phyloP scores from a whole-genome alignment of 1,139 yeast species.

The Yamadazyma spencermartinsiae region DNA sequence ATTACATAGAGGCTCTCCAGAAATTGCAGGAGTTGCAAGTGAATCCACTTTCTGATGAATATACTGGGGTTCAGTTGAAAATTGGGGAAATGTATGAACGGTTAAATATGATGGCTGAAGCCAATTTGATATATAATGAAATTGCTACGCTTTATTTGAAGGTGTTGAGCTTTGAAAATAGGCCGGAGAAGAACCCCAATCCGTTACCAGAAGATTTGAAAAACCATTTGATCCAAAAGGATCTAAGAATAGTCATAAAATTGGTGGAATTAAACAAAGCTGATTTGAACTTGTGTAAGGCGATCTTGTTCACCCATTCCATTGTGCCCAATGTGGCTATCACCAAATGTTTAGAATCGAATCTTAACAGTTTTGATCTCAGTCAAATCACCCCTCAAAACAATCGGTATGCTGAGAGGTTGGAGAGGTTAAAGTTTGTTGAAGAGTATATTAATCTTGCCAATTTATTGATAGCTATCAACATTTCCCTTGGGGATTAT shows the following conservation, averaged over 20 bases:
- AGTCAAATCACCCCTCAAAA: constrained; percentile 1
- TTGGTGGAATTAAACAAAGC: constrained; percentile 56
- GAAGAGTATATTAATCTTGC: constrained; percentile 76
- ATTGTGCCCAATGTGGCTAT: constrained; percentile 59
- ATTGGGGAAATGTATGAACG: constrained; percentile 84
- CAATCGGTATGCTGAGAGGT: constrained; percentile 1
- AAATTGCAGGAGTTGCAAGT: constrained; percentile 45
- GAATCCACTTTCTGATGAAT: constrained; percentile 46
- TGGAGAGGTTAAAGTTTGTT: constrained; percentile 48
- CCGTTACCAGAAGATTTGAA: constrained; percentile 20
- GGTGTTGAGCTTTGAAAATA: constrained; percentile 41
- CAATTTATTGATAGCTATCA: constrained; percentile 67
- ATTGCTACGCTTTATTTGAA: constrained; percentile 62
- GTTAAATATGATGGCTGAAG: constrained; percentile 59
- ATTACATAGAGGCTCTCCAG: constrained; percentile 60
- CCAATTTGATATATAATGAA: constrained; percentile 65
- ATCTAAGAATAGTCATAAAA: constrained; percentile 66
- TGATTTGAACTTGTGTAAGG: constrained; percentile 55
- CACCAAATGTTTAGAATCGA: constrained; percentile 20
- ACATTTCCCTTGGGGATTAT: constrained; percentile 66
- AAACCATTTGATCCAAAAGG: constrained; percentile 61
- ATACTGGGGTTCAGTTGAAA: constrained; percentile 82
- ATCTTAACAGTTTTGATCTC: background rate
- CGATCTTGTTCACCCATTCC: constrained; percentile 63
- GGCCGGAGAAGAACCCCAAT: background rate